Conservation (phyloP, 2,329 filamentous ascomycete genomes). For the Aspergillus sp. region DNA sequence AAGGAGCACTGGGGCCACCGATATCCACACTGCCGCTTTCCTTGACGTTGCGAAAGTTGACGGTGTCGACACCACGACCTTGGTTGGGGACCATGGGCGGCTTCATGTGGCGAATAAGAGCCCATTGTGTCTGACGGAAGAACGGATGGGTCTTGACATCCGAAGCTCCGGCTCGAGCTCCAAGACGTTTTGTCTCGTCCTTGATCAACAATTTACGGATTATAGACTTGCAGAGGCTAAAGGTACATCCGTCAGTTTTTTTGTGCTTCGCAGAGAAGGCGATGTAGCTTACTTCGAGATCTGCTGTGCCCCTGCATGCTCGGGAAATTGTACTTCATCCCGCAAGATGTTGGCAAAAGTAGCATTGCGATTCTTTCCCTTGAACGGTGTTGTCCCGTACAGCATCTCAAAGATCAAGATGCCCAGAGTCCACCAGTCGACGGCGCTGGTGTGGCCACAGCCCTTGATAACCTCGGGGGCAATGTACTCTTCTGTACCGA, state of each 20-base stretch:
- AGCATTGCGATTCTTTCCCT: constrained; percentile 96
- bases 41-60: constrained; percentile 97
- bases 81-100: constrained; percentile 92
- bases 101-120: constrained; percentile 93
- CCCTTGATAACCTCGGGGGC: constrained; percentile 98
- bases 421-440: constrained; percentile 98
- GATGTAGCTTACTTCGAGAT: constrained; percentile 73
- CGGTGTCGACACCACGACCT: constrained; percentile 81
- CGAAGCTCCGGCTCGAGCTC: constrained; percentile 87
- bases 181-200: constrained; percentile 87
- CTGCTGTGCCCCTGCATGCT: constrained; percentile 73
- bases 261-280: not conserved
- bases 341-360: constrained; percentile 96
- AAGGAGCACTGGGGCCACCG: constrained; percentile 32
- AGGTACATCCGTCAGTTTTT: constrained; percentile 1
- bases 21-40: constrained; percentile 89
- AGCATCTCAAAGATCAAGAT: constrained; percentile 99
- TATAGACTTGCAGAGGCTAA: constrained; percentile 86
- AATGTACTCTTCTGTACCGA: constrained; percentile 98
- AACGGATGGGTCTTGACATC: constrained; percentile 96
- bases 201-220: constrained; percentile 97
- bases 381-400: constrained; percentile 96
- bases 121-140: constrained; percentile 95
- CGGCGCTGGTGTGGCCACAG: constrained; percentile 93
- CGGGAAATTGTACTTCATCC: constrained; percentile 93